Evolutionary conservation across 2,329 filamentous ascomycete species (phyloP).

Genomic region (Cladosporium halotolerans): DNA sequence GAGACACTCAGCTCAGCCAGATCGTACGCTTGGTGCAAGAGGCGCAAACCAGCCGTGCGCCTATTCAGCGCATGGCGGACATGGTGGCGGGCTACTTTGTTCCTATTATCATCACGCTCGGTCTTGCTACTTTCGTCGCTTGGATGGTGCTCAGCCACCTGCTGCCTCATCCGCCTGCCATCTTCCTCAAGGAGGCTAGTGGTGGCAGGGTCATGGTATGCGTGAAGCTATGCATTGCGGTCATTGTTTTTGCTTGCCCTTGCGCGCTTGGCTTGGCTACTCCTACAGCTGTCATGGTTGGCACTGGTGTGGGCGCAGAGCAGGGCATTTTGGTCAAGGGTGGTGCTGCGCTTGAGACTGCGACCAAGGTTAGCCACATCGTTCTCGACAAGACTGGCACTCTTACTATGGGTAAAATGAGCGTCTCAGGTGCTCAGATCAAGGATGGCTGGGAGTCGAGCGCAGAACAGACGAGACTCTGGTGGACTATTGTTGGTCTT

Average conservation of each 20-base stretch:
- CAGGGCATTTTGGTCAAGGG: constrained; percentile 98
- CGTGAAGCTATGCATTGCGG: constrained; percentile 93
- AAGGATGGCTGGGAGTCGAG: constrained; percentile 62
- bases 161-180: constrained; percentile 73
- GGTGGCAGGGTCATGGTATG: constrained; percentile 96
- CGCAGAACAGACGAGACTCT: constrained; percentile 65
- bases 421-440: constrained; percentile 66
- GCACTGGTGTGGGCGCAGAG: constrained; percentile 92
- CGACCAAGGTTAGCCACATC: constrained; percentile 82
- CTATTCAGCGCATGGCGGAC: constrained; percentile 90
- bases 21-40: constrained; percentile 98
- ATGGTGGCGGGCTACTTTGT: constrained; percentile 90
- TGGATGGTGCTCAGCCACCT: constrained; percentile 96
- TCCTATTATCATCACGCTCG: constrained; percentile 77
- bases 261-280: constrained; percentile 94
- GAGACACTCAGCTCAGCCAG: constrained; percentile 93
- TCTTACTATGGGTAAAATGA: constrained; percentile 92
- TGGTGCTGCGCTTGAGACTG: constrained; percentile 81
- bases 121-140: constrained; percentile 73
- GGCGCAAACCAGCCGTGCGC: constrained; percentile 87
- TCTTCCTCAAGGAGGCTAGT: constrained; percentile 73
- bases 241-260: constrained; percentile 96
- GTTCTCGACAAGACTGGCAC: constrained; percentile 96
- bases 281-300: constrained; percentile 97
- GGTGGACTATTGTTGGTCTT: constrained; percentile 96